Conservation (phyloP, 495 filamentous ascomycete genomes). For the Baudoinia panamericana region DNA sequence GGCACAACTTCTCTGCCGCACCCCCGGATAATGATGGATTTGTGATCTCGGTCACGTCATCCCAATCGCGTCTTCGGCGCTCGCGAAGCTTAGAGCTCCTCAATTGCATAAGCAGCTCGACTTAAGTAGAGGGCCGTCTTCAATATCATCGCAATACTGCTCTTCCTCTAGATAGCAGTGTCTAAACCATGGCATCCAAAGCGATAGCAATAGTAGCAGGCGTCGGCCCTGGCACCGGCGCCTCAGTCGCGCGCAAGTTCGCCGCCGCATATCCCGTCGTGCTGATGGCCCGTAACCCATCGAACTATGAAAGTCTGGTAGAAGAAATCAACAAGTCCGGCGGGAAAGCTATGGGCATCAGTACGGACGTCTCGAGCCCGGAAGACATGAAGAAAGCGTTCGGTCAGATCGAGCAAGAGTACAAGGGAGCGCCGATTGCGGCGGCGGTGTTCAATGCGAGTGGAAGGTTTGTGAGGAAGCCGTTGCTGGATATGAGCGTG, state of each 20-base stretch:
- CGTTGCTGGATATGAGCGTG: conserved; percentile 61
- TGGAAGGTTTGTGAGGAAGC: conserved; percentile 56
- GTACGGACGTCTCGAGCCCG: conserved; percentile 54
- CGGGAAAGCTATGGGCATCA: conserved; percentile 64
- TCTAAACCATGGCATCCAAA: conserved; percentile 23
- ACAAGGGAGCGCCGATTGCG: conserved; percentile 24
- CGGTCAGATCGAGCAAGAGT: conserved; percentile 48
- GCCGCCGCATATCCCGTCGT: conserved; percentile 60
- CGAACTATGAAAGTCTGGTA: conserved; percentile 54
- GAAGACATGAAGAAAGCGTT: conserved; percentile 54
- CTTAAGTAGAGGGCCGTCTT: too few species aligned
- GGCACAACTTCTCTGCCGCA: too few species aligned
- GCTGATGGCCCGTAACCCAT: conserved; percentile 55
- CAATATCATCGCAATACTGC: too few species aligned
- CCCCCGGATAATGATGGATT: too few species aligned
- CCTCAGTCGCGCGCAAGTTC: conserved; percentile 53
- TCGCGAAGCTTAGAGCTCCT: too few species aligned
- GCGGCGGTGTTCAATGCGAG: conserved; percentile 79
- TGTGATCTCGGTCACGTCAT: too few species aligned
- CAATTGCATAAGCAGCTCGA: too few species aligned
- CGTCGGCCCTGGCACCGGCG: conserved; percentile 58
- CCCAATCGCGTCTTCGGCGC: too few species aligned
- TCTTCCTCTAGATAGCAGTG: too few species aligned
- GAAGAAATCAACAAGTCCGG: conserved; percentile 56
- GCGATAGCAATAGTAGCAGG: conserved; percentile 61